Evolutionary conservation across 306 rosid genomes (phyloP), one percentile per base, ranked within the genome.

Genomic region (Comarum palustre): DNA sequence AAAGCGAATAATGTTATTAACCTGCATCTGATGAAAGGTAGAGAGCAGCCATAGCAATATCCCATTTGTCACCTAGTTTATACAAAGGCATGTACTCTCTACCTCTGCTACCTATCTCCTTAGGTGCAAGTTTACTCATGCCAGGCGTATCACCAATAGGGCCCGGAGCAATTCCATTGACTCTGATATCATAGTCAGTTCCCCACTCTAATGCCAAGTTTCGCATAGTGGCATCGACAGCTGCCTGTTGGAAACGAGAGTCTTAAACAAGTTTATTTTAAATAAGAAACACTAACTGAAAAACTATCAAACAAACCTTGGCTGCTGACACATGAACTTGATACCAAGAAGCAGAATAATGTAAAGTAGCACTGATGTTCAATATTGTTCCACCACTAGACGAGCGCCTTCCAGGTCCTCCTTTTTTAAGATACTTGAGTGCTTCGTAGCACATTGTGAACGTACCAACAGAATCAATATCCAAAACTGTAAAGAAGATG

Each of bases 131-230:
- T 85, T 93, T 93, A 84, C 90, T 87, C 86, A 91, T 52, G 72
- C 98, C 98, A 68, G 97, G 83, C 16, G 98, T 93, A 75, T 76
- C 97, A 75, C 86, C 72, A 75, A 93, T 93, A 60, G 97, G 97
- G 34, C 98, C 98, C 0, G 98, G 98, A 43, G 96, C 98, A 72
- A 93, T 91, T 27, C 97, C 98, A 73, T 94, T 94, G 66, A 91
- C 97, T 75, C 96, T 85, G 55, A 94, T 89, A 78, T 91, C 98
- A 74, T 89, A 80, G 77, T 91, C 98, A 73, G 95, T 68, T 39
- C 98, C 98, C 98, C 98, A 94, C 73, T 94, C 98, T 24, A 94
- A 77, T 43, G 98, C 98, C 92, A 94, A 85, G 85, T 86, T 94
- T 84, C 98, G 88, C 24, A 89, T 94, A 29, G 89, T 86, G 71